Conservation (phyloP, 2,329 filamentous ascomycete genomes). For the Aureobasidium sp. region DNA sequence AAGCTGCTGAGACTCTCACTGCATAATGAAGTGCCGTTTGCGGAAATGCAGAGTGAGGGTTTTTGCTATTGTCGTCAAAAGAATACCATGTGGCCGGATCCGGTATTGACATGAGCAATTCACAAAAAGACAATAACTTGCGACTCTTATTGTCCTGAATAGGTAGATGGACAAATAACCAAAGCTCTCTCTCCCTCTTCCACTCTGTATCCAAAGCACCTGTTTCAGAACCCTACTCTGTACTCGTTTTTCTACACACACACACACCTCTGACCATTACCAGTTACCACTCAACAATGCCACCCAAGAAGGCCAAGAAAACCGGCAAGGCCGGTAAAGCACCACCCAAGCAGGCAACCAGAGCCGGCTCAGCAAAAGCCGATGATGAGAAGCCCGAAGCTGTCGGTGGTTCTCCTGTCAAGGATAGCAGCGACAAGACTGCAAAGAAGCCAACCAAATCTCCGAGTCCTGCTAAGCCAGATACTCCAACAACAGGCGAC, state of each 20-base stretch:
- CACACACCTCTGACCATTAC: neutral
- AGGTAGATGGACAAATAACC: neutral
- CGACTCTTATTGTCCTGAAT: neutral
- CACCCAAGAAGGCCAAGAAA: neutral
- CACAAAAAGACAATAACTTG: neutral
- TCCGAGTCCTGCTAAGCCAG: neutral
- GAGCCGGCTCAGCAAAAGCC: too few relatives aligned
- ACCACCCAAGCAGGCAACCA: neutral
- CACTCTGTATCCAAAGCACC: neutral
- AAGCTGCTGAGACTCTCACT: neutral
- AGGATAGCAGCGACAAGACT: neutral
- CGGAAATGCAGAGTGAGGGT: neutral
- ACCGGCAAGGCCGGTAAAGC: neutral
- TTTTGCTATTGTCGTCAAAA: conserved; percentile 3
- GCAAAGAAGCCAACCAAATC: neutral
- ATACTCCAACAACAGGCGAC: neutral
- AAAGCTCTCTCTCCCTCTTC: too few relatives aligned
- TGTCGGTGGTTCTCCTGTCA: neutral
- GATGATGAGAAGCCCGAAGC: too few relatives aligned
- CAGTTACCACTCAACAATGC: neutral
- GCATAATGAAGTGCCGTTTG: neutral
- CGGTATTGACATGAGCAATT: neutral
- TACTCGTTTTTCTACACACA: neutral
- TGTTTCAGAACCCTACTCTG: too few relatives aligned
- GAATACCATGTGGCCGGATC: neutral